Base-by-base conservation (phyloP, 805 yeast genomes). In the Phaffomyces thermotolerans region DNA sequence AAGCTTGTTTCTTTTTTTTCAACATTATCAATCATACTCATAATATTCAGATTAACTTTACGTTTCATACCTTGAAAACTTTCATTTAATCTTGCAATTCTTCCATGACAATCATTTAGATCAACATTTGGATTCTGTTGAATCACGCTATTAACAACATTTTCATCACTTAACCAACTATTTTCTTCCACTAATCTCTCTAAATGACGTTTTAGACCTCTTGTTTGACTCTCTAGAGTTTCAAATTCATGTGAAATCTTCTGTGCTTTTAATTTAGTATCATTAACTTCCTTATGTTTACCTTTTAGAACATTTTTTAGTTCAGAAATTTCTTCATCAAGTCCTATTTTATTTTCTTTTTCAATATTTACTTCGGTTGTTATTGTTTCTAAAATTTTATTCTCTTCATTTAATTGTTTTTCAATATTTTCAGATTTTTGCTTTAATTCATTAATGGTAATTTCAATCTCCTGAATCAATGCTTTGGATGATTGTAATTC, bases 11-110 rank as follows among this genome's bases (percentile, higher is more conserved):
- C 97, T 58, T 88, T 87, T 71, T 84, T 88, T 59, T 89, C 96
- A 24, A 87, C 95, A 52, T 80, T 87, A 56, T 89, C 96, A 49
- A 88, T 86, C 84, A 84, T 85, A 54, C 81, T 81, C 95, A 85
- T 85, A 49, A 88, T 87, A 56, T 89, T 84, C 3, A 83, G 73
- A 54, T 89, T 88, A 15, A 90, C 95, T 50, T 81, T 86, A 44
- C 88, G 73, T 64, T 76, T 83, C 84, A 91, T 78, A 5, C 76
- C 76, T 43, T 77, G 73, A 55, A 79, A 78, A 48, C 79, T 72
- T 29, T 75, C 83, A 17, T 72, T 67, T 50, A 87, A 71, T 38
- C 74, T 71, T 12, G 64, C 64, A 34, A 80, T 73, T 49, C 81
- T 75, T 20, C 72, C 75, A 49, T 78, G 76, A 52, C 81, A 74